Percentiles rank a stretch among this genome's conserved stretches.
phyloP scores from a whole-genome alignment of 805 yeast species.

The Tanozyma kutaoensis region DNA sequence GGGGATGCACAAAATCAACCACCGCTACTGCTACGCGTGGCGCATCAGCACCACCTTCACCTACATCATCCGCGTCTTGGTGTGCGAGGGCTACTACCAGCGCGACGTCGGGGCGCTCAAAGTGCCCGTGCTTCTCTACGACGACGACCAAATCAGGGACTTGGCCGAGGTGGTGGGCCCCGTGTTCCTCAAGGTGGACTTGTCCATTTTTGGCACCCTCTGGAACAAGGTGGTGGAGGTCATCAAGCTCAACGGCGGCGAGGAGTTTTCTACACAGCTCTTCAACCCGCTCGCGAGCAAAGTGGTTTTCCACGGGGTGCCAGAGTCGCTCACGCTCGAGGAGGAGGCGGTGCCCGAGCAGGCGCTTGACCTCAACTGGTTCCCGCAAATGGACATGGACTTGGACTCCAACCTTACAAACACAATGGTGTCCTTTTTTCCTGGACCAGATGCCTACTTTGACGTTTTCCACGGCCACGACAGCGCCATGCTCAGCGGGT shows the following conservation, averaged over 20 bases:
- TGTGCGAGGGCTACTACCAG: slow-evolving; percentile 4
- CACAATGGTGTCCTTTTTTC: slow-evolving; percentile 5
- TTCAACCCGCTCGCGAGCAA: slow-evolving; percentile 3
- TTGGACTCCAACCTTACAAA: slow-evolving; percentile 1
- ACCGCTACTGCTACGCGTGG: slow-evolving; percentile 9
- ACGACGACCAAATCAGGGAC: not conserved
- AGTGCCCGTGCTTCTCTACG: not conserved
- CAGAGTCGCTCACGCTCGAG: not conserved
- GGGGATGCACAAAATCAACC: slow-evolving; percentile 5
- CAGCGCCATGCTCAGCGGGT: not conserved
- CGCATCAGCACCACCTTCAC: slow-evolving; percentile 6
- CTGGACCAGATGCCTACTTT: slow-evolving; percentile 3
- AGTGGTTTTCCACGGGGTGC: slow-evolving; percentile 1
- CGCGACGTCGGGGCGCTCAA: not conserved
- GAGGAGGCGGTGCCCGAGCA: not conserved
- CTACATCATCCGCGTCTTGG: slow-evolving; percentile 4
- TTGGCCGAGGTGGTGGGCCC: slow-evolving; percentile 1
- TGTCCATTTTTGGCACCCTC: slow-evolving; percentile 1
- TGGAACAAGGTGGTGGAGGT: slow-evolving; percentile 3
- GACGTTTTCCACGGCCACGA: slow-evolving; percentile 1
- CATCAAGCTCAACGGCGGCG: slow-evolving; percentile 1
- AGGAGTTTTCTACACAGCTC: not conserved
- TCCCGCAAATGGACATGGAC: slow-evolving; percentile 1
- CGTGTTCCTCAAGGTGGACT: not conserved
- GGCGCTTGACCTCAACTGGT: slow-evolving; percentile 2